A percentile compares a stretch with the other conserved stretches of the same genome.
phyloP scores from a whole-genome alignment of 345 rosid species.

The Eucalyptus regnans region DNA sequence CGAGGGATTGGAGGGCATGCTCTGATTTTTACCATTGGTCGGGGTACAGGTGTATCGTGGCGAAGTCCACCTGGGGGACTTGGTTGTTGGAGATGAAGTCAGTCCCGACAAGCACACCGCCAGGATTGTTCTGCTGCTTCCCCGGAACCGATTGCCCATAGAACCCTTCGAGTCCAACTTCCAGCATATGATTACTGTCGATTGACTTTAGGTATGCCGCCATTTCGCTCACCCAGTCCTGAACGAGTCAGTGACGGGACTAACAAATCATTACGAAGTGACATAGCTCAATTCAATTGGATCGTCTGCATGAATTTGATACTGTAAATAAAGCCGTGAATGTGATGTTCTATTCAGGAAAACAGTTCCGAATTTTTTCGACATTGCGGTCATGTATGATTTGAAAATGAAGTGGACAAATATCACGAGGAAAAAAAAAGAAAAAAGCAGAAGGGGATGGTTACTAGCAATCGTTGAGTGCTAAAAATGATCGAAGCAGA shows the following conservation, averaged over 20 bases:
- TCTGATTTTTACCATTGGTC: slow-evolving; percentile 45
- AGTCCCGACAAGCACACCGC: slow-evolving; percentile 18
- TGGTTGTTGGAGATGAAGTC: slow-evolving; percentile 63
- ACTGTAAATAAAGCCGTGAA: background rate
- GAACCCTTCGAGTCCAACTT: slow-evolving; percentile 81
- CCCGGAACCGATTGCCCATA: slow-evolving; percentile 45
- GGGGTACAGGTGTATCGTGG: slow-evolving; percentile 69
- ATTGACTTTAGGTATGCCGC: slow-evolving; percentile 54
- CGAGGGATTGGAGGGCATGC: background rate
- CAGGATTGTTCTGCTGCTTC: slow-evolving; percentile 36
- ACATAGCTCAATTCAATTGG: background rate
- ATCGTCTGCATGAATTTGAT: background rate
- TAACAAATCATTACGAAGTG: background rate
- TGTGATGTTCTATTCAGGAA: background rate
- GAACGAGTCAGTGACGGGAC: background rate
- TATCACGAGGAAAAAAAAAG: background rate
- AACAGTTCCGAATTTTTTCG: background rate
- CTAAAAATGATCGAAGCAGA: background rate
- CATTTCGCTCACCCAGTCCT: slow-evolving; percentile 69
- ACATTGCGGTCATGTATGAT: background rate
- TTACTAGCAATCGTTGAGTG: background rate
- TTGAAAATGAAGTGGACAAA: background rate
- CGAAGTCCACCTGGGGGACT: slow-evolving; percentile 45
- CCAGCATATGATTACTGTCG: slow-evolving; percentile 45
- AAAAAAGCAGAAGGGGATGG: background rate